Conservation (phyloP, 2,329 filamentous ascomycete genomes). For the Pseudogymnoascus sp. region DNA sequence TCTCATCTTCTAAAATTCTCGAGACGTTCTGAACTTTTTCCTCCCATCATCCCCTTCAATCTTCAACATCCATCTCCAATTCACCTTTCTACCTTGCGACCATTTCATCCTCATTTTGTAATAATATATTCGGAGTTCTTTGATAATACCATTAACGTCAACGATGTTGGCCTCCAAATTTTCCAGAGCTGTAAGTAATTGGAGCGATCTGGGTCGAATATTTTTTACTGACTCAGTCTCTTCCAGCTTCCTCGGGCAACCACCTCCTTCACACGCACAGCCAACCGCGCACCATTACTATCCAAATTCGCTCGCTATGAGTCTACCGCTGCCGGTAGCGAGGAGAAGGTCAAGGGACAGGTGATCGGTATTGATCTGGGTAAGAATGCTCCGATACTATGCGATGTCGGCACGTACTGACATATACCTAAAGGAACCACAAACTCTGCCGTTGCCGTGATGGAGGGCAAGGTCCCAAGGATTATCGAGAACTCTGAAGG, state of each 20-base stretch:
- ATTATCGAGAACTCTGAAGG: conserved; percentile 98
- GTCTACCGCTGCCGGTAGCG: conserved; percentile 46
- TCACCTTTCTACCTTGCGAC: conserved; percentile 15
- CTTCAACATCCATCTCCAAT: conserved; percentile 13
- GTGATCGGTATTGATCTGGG: conserved; percentile 98
- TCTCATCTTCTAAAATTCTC: conserved; percentile 16
- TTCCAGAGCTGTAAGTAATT: conserved; percentile 61
- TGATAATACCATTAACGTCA: conserved; percentile 20
- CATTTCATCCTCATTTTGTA: conserved; percentile 8
- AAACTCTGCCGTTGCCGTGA: conserved; percentile 93
- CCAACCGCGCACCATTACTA: conserved; percentile 59
- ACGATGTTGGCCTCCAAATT: conserved; percentile 67
- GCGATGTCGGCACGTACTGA: conserved; percentile 10
- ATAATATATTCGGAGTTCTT: conserved; percentile 14
- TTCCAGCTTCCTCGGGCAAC: conserved; percentile 68
- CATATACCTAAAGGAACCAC: conserved; percentile 56
- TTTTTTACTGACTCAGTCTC: conserved; percentile 9
- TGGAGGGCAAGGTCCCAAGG: conserved; percentile 91
- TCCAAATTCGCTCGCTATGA: conserved; percentile 72
- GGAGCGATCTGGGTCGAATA: not conserved
- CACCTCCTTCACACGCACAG: conserved; percentile 58
- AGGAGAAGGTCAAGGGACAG: conserved; percentile 81
- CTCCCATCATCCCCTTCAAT: conserved; percentile 11
- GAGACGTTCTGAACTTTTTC: conserved; percentile 13
- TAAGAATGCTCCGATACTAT: conserved; percentile 34